Evolutionary conservation across 2,329 filamentous ascomycete genomes (phyloP).

Genomic region (Penicillium sp.): DNA sequence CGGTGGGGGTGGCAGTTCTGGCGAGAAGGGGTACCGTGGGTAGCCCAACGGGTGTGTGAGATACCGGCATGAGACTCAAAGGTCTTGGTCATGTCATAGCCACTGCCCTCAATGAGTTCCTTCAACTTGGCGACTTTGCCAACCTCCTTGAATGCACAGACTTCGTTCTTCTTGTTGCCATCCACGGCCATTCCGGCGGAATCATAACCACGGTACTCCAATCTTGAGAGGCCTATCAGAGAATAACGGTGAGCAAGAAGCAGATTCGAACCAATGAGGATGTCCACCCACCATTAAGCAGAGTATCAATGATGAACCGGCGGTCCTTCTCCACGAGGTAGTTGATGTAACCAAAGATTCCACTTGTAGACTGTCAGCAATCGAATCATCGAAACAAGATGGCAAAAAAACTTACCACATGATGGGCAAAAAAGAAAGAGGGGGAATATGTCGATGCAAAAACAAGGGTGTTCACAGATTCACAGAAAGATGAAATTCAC

Average conservation of each 20-base stretch:
- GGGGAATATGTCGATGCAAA: not conserved
- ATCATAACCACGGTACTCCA: conserved; percentile 98
- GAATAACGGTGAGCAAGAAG: conserved; percentile 9
- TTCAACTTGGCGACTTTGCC: conserved; percentile 98
- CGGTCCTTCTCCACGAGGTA: conserved; percentile 99
- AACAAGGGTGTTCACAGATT: not conserved
- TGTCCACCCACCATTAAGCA: conserved; percentile 72
- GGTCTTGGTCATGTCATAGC: conserved; percentile 82
- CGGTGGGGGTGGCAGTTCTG: conserved; percentile 97
- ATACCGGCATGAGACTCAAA: conserved; percentile 99
- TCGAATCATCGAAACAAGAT: not conserved
- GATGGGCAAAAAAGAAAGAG: conserved; percentile 17
- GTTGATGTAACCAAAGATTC: conserved; percentile 87
- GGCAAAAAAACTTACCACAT: conserved; percentile 35
- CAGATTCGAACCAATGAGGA: not conserved
- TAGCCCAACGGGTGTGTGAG: conserved; percentile 98
- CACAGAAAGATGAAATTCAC: not conserved
- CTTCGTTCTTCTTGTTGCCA: conserved; percentile 98
- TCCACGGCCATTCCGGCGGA: conserved; percentile 94
- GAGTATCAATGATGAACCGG: conserved; percentile 90
- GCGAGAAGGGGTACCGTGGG: conserved; percentile 89
- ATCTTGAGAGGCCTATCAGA: conserved; percentile 73
- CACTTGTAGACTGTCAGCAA: conserved; percentile 28
- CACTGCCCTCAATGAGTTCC: conserved; percentile 79
- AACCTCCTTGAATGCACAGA: conserved; percentile 96